Conservation (phyloP, 345 rosid genomes). For the Ailanthus altissimus region DNA sequence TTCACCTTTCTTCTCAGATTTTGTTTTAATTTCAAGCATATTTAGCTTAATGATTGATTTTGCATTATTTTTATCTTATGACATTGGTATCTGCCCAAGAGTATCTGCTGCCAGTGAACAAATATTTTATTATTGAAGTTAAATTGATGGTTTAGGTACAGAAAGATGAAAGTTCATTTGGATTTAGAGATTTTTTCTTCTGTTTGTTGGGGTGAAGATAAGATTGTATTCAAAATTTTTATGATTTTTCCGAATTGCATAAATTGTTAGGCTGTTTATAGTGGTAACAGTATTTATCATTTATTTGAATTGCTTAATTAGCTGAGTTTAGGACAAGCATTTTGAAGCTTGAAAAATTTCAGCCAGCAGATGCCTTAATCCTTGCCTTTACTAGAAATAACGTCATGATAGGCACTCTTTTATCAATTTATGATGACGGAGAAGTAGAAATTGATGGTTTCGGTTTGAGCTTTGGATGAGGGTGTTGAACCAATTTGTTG, state of each 20-base stretch:
- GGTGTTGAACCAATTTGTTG: neutral
- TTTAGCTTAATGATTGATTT: constrained; percentile 12
- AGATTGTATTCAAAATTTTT: neutral
- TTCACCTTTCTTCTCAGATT: constrained; percentile 21
- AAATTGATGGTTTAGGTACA: neutral
- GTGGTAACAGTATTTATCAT: neutral
- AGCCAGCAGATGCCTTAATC: neutral
- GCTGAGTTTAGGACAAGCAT: neutral
- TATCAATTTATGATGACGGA: neutral
- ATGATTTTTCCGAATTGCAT: neutral
- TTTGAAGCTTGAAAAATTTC: neutral
- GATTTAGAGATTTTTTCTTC: neutral
- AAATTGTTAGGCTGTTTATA: neutral
- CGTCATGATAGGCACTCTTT: neutral
- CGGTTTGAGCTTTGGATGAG: neutral
- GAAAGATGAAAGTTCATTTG: too few species aligned
- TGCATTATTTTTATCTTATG: constrained; percentile 15
- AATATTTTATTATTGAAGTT: neutral
- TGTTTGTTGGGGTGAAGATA: neutral
- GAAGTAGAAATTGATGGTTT: neutral
- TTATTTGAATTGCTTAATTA: neutral
- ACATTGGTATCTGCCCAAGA: neutral
- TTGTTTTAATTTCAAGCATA: constrained; percentile 23
- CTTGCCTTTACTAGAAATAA: neutral
- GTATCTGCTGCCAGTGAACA: too few species aligned